phyloP scores from a whole-genome alignment of 2,329 filamentous ascomycete genomes.

The Pseudocercospora musae region DNA sequence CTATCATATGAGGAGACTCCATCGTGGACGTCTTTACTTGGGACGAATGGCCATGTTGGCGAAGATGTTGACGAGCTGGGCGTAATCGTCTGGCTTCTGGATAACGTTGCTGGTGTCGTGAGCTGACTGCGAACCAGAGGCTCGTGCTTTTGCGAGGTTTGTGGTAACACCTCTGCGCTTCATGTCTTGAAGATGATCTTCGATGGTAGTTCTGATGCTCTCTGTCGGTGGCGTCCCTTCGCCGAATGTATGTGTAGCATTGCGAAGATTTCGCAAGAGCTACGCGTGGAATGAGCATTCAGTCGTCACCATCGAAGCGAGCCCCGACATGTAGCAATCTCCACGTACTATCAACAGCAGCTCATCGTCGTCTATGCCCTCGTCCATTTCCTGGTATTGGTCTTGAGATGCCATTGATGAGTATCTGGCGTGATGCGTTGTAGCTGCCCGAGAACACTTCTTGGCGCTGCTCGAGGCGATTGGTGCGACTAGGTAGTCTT shows the following conservation, averaged over 20 bases:
- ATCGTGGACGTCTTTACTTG: neutral
- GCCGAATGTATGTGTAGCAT: constrained; percentile 37
- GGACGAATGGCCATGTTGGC: neutral
- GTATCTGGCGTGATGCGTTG: neutral
- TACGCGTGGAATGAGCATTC: constrained; percentile 10
- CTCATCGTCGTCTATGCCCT: neutral
- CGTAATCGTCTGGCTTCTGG: constrained; percentile 8
- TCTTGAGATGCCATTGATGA: neutral
- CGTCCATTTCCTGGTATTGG: neutral
- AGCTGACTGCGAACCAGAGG: neutral
- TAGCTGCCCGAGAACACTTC: neutral
- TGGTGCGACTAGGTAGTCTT: too few relatives aligned
- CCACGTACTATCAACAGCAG: neutral
- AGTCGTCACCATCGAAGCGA: neutral
- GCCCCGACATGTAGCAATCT: neutral
- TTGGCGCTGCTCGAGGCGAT: neutral
- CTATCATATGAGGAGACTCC: too few relatives aligned
- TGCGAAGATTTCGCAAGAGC: constrained; percentile 37
- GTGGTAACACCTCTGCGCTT: constrained; percentile 24
- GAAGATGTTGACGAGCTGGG: constrained; percentile 4
- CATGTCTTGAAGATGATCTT: constrained; percentile 35
- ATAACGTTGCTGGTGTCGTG: neutral
- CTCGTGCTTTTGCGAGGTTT: constrained; percentile 22
- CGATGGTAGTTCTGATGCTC: constrained; percentile 30
- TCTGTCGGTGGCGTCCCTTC: constrained; percentile 33